Evolutionary conservation across 768 basidiomycete species (phyloP), one percentile per base, ranked within the genome.

Genomic region (Russula brevipes): DNA sequence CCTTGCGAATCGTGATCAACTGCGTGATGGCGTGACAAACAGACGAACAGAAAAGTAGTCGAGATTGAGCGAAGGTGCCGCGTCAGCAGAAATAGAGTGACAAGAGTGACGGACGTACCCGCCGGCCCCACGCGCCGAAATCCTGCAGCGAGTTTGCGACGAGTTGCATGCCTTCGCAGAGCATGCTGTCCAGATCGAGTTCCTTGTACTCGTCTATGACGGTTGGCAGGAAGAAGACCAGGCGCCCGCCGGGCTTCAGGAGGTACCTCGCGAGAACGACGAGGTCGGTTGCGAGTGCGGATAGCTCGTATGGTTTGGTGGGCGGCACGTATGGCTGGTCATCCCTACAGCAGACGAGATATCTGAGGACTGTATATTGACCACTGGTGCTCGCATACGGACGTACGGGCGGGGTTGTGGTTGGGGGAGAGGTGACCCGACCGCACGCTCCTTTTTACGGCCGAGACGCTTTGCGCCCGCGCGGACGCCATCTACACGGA

Each of bases 181-280:
- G 79, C 73, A 92, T 82, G 1, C 79, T 75, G 36, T 88, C 81
- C 9, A 98, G 78, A 70, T 99, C 97, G 1, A 97, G 76, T 67
- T 91, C 89, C 64, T 88, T 83, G 70, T 95, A 98, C 46, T 94
- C 89, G 52, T 96, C 94, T 12, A 85, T 91, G 24, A 96, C 89
- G 0, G 93, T 95, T 0, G 93, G 93, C 24, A 98, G 80, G 77
- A 98, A 98, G 76, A 97, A 98, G 4, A 99, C 96, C 16, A 99
- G 81, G 45, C 97, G 79, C 12, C 97, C 97, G 30, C 80, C 81
- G 1, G 91, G 91, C 66, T 85, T 91, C 35, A 99, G 81, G 33
- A 97, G 76, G 73, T 89, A 91, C 56, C 94, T 82, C 2, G 93
- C 85, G 49, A 94, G 80, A 16, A 86, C 71, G 35, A 98, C 84